Evolutionary conservation across 306 rosid genomes (phyloP), one percentile per base, ranked within the genome.

Genomic region (Cucumis cinereus): DNA sequence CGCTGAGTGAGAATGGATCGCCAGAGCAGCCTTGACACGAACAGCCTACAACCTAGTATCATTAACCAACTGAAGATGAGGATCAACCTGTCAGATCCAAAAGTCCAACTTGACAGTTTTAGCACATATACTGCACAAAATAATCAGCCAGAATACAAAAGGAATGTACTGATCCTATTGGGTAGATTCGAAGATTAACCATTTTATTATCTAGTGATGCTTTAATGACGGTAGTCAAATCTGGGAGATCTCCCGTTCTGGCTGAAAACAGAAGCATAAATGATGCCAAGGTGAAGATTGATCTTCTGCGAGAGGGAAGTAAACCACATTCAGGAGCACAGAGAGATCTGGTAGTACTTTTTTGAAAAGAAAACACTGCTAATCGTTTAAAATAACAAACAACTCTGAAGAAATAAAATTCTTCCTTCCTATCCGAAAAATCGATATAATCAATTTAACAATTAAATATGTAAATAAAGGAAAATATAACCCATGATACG

Each of bases 221-320:
- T n/a, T n/a, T n/a, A n/a, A n/a, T n/a, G n/a, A n/a, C n/a, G n/a
- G n/a, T n/a, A n/a, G n/a, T n/a, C n/a, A n/a, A n/a, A n/a, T n/a
- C n/a, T n/a, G n/a, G n/a, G n/a, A n/a, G n/a, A n/a, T n/a, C n/a
- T n/a, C n/a, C n/a, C n/a, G n/a, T n/a, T n/a, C n/a, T n/a, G n/a
- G n/a, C n/a, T n/a, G n/a, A n/a, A 85, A 87, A 87, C 76, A 91
- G 80, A 49, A 91, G 96, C 97, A 94, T 94, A 85, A 82, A 88
- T 0, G 89, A 86, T 13, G 91, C 98, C 87, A 94, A 79, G 73
- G 97, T 88, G 83, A 87, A 90, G 77, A 94, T 91, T 62, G 94
- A 91, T 82, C 96, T 90, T 88, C 94, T 85, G 78, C 84, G 91
- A 81, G 94, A 94, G 78, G 90, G 90, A 68, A 78, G 96, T 74